Evolutionary conservation across 768 basidiomycete species (phyloP).

Genomic region (Hygrocybe coccinea): DNA sequence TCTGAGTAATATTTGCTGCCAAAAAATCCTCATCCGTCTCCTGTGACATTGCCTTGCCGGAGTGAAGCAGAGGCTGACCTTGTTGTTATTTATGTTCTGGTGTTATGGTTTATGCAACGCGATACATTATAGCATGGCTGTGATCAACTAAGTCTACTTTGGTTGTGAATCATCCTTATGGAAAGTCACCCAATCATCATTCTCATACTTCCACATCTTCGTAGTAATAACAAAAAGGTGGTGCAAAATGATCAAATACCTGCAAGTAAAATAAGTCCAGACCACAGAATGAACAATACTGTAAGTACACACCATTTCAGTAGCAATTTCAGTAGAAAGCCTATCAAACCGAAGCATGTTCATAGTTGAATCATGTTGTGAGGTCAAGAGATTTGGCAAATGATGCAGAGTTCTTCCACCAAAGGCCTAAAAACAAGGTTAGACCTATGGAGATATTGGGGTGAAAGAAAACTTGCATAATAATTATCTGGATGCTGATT

Average conservation of each 20-base stretch:
- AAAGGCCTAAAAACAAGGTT: conserved; percentile 5
- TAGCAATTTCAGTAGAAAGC: conserved; percentile 1
- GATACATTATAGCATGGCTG: neutral
- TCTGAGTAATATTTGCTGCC: no score
- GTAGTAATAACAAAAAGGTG: conserved; percentile 11
- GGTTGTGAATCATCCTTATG: neutral
- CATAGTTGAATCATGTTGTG: neutral
- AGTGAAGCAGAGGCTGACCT: no score
- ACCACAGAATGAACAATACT: neutral
- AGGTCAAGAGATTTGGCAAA: neutral
- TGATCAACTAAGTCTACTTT: neutral
- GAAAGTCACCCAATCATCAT: neutral
- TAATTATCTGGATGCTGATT: conserved; percentile 11
- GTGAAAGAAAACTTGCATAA: conserved; percentile 1
- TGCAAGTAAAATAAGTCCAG: neutral
- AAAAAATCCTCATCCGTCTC: no score
- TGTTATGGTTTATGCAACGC: neutral
- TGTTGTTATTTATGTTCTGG: no score
- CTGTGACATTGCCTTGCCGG: no score
- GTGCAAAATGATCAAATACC: conserved; percentile 9
- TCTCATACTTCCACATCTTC: conserved; percentile 8
- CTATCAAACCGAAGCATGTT: conserved; percentile 8
- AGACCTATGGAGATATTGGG: neutral
- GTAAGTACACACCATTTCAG: neutral
- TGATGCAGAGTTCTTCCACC: no score